These are phyloP conservation scores for Cymodocea nodosa DNA, from an alignment of 116 monocot species.

Conservation along the genomic window DNA sequence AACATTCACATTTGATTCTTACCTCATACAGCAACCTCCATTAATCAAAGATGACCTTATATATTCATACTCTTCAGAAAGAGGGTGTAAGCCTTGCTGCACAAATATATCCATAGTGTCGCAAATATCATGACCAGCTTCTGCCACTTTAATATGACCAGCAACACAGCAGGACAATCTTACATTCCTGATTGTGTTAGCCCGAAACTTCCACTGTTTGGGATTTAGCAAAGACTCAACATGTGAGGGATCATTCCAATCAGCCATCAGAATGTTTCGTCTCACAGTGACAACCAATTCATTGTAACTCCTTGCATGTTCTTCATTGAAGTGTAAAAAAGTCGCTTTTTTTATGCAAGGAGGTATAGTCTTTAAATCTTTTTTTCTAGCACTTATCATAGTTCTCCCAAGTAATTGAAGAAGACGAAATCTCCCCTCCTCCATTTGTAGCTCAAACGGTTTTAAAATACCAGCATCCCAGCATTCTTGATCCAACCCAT, in stretches of 20 bases:
- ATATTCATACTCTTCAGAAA: conserved; percentile 54
- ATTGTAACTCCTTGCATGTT: conserved; percentile 89
- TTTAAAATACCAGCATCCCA: conserved; percentile 85
- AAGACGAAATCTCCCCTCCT: conserved; percentile 57
- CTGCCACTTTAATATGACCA: conserved; percentile 84
- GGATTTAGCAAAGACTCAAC: conserved; percentile 96
- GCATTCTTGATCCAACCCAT: conserved; percentile 59
- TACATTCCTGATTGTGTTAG: conserved; percentile 69
- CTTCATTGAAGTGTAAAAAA: conserved; percentile 67
- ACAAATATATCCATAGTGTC: conserved; percentile 91
- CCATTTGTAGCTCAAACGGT: conserved; percentile 72
- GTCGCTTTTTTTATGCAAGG: conserved; percentile 69
- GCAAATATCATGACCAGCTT: conserved; percentile 88
- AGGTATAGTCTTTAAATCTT: conserved; percentile 72
- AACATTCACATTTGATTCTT: conserved; percentile 9
- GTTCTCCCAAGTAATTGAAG: conserved; percentile 54
- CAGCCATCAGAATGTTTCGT: conserved; percentile 93
- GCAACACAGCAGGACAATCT: conserved; percentile 95
- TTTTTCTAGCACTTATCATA: conserved; percentile 95
- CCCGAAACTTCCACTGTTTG: conserved; percentile 91
- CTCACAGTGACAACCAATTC: conserved; percentile 80
- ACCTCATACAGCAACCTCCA: conserved; percentile 88
- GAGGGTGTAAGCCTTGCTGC: conserved; percentile 64
- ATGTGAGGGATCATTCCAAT: conserved; percentile 99
- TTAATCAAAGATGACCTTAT: conserved; percentile 53